These are phyloP conservation scores for Mycena metata DNA, from an alignment of 768 basidiomycete species.

Conservation along the genomic window DNA sequence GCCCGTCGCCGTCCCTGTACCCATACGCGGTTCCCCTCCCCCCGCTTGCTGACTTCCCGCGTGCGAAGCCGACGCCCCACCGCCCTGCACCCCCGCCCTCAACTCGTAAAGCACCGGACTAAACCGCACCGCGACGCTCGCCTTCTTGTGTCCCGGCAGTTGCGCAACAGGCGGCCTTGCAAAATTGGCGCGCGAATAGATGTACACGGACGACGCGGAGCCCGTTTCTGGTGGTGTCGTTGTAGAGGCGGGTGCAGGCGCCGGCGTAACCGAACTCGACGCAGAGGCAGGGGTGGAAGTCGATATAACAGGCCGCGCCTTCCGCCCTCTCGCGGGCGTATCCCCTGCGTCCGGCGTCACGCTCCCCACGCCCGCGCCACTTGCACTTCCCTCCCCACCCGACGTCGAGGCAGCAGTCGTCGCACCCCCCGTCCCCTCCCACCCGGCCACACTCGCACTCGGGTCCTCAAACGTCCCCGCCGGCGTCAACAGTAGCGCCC, in stretches of 20 bases:
- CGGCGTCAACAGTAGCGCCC: slow-evolving; percentile 92
- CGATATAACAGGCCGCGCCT: slow-evolving; percentile 61
- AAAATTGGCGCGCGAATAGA: slow-evolving; percentile 96
- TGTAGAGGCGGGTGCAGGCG: background rate
- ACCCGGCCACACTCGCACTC: slow-evolving; percentile 24
- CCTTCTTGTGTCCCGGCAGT: slow-evolving; percentile 95
- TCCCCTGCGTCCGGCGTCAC: slow-evolving; percentile 44
- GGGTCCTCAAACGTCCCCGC: slow-evolving; percentile 97
- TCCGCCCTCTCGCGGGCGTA: slow-evolving; percentile 70
- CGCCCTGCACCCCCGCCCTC: slow-evolving; percentile 65
- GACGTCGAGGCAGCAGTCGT: background rate
- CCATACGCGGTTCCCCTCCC: slow-evolving; percentile 41
- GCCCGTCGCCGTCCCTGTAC: slow-evolving; percentile 58
- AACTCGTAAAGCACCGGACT: slow-evolving; percentile 94
- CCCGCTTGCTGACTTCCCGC: slow-evolving; percentile 40
- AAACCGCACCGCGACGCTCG: slow-evolving; percentile 94
- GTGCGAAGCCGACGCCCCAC: too few relatives aligned
- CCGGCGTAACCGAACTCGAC: slow-evolving; percentile 49
- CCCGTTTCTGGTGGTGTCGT: background rate
- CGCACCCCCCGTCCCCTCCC: background rate
- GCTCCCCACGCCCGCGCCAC: slow-evolving; percentile 18
- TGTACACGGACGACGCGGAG: slow-evolving; percentile 80
- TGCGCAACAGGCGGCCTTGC: slow-evolving; percentile 93
- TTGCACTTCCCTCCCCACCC: background rate
- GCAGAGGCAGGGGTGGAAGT: slow-evolving; percentile 51